Evolutionary conservation across 2,329 filamentous ascomycete species (phyloP).

Genomic region (Calonectria hongkongensis): DNA sequence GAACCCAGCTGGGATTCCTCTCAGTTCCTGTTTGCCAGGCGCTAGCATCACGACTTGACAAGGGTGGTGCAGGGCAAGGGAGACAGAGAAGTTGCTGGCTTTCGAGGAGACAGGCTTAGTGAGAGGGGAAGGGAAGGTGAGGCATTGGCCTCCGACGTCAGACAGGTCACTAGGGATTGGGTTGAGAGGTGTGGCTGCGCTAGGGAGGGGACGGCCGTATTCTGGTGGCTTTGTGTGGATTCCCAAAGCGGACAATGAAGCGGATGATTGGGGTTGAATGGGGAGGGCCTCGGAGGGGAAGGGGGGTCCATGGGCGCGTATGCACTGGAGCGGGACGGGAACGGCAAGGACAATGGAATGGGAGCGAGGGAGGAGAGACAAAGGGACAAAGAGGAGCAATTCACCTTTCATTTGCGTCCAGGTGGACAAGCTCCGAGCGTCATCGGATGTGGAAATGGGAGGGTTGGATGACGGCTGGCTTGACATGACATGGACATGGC

Average conservation of each 20-base stretch:
- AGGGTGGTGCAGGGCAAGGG: conserved; percentile 9
- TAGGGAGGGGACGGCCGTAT: conserved; percentile 30
- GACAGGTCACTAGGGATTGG: conserved; percentile 15
- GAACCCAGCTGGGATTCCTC: neutral
- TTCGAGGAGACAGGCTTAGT: neutral
- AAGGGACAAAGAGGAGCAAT: conserved; percentile 6
- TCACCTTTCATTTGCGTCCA: neutral
- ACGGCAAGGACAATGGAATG: conserved; percentile 22
- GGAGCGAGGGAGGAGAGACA: conserved; percentile 15
- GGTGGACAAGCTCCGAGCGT: conserved; percentile 1
- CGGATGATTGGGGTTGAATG: conserved; percentile 21
- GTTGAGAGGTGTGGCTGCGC: conserved; percentile 37
- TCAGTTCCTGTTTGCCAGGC: neutral
- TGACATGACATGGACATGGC: neutral
- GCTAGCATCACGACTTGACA: neutral
- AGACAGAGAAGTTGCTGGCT: neutral
- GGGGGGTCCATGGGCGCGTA: conserved; percentile 2
- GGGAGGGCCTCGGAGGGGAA: neutral
- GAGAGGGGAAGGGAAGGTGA: conserved; percentile 14
- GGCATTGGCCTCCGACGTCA: conserved; percentile 25
- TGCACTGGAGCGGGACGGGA: conserved; percentile 20
- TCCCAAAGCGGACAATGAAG: conserved; percentile 26
- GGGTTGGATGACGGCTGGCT: conserved; percentile 11
- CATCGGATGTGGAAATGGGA: conserved; percentile 1
- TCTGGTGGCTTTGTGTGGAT: conserved; percentile 16